Evolutionary conservation across 106 monocot species (phyloP).

Genomic region (Phalaenopsis equestris): DNA sequence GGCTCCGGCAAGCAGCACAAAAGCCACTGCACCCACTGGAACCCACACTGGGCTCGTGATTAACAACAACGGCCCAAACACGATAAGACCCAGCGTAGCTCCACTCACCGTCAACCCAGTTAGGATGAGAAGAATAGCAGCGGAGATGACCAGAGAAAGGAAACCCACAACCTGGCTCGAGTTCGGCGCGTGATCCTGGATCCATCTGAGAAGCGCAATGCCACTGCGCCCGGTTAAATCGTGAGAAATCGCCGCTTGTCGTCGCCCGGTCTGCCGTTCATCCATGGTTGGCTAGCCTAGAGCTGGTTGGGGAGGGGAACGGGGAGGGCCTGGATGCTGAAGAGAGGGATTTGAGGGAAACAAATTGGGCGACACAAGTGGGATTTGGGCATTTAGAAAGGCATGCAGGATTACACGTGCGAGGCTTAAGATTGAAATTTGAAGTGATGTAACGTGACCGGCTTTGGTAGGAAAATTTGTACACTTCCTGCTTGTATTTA

Average conservation of each 20-base stretch:
- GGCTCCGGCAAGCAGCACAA: constrained; percentile 20
- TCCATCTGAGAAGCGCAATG: constrained; percentile 15
- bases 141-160: constrained; percentile 49
- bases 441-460: no score
- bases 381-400: not conserved
- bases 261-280: constrained; percentile 6
- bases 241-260: not conserved
- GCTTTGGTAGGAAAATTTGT: no score
- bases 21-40: constrained; percentile 26
- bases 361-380: not conserved
- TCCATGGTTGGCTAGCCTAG: not conserved
- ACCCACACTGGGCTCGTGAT: constrained; percentile 64
- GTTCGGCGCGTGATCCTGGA: constrained; percentile 42
- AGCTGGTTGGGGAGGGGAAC: not conserved
- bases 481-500: no score
- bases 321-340: not conserved
- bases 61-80: constrained; percentile 42
- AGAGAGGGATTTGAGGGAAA: not conserved
- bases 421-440: not conserved
- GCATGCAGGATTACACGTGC: not conserved
- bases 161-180: constrained; percentile 56
- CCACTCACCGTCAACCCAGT: constrained; percentile 43
- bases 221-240: not conserved
- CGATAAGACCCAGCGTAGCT: constrained; percentile 21
- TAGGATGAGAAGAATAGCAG: constrained; percentile 53